Evolutionary conservation across 1,284 basidiomycete species (phyloP).

Genomic region (Moesziomyces parantarcticus): DNA sequence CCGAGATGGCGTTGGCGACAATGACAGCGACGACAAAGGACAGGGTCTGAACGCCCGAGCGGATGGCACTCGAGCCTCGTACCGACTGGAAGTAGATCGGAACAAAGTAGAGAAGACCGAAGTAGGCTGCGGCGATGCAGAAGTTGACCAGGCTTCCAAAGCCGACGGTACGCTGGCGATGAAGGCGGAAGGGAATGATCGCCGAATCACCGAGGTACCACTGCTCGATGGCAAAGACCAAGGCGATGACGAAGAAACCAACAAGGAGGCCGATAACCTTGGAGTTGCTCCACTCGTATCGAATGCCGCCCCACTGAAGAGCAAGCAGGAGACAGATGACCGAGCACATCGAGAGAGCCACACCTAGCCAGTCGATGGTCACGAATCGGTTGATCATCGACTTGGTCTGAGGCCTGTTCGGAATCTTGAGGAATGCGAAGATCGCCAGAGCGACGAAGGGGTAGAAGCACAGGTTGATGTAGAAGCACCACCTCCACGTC

Average conservation of each 20-base stretch:
- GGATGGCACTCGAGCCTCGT: slow-evolving; percentile 50
- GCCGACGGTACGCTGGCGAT: slow-evolving; percentile 48
- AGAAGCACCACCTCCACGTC: slow-evolving; percentile 64
- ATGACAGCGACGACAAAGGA: slow-evolving; percentile 62
- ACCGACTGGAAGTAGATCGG: slow-evolving; percentile 59
- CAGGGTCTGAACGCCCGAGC: slow-evolving; percentile 61
- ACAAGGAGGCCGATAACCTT: slow-evolving; percentile 63
- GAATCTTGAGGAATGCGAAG: slow-evolving; percentile 40
- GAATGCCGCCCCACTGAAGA: slow-evolving; percentile 58
- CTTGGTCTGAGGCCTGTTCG: slow-evolving; percentile 5
- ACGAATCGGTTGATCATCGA: slow-evolving; percentile 26
- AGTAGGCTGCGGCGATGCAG: slow-evolving; percentile 39
- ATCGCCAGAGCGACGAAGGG: slow-evolving; percentile 47
- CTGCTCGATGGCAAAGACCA: slow-evolving; percentile 51
- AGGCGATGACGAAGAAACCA: slow-evolving; percentile 44
- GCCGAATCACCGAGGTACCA: slow-evolving; percentile 60
- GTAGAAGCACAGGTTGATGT: slow-evolving; percentile 43
- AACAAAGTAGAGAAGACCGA: slow-evolving; percentile 40
- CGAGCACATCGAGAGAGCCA: slow-evolving; percentile 51
- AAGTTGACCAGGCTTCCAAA: slow-evolving; percentile 57
- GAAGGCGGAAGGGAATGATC: slow-evolving; percentile 62
- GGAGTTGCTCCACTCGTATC: slow-evolving; percentile 54
- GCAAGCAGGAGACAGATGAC: slow-evolving; percentile 65
- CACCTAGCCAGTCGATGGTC: slow-evolving; percentile 63
- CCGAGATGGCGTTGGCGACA: slow-evolving; percentile 51